A percentile compares a stretch with the other conserved stretches of the same genome.
These are phyloP conservation scores for Ceratocystis eucalypticola DNA, from an alignment of 2,329 filamentous ascomycete species.

Conservation along the genomic window DNA sequence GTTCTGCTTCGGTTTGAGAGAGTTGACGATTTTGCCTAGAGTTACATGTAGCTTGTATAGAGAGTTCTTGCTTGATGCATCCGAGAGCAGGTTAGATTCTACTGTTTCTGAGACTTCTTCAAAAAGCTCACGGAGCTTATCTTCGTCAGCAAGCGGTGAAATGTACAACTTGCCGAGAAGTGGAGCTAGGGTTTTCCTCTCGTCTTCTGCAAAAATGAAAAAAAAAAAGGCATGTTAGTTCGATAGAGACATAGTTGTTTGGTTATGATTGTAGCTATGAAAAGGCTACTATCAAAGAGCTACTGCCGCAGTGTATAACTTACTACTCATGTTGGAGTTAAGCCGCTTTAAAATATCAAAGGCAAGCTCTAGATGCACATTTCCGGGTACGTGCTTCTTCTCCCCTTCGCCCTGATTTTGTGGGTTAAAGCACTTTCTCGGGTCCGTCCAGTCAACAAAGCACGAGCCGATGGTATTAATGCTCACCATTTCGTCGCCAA, in stretches of 20 bases:
- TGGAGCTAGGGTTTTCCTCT: slow-evolving; percentile 67
- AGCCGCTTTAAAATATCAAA: slow-evolving; percentile 64
- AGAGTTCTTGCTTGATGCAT: slow-evolving; percentile 48
- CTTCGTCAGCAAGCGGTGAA: slow-evolving; percentile 48
- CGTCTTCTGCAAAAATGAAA: slow-evolving; percentile 47
- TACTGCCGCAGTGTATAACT: slow-evolving; percentile 26
- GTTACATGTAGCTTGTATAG: slow-evolving; percentile 55
- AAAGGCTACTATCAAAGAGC: background rate
- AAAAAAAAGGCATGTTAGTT: slow-evolving; percentile 23
- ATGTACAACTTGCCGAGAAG: slow-evolving; percentile 76
- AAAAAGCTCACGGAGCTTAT: slow-evolving; percentile 45
- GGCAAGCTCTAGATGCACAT: slow-evolving; percentile 70
- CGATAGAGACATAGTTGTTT: background rate
- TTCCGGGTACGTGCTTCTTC: slow-evolving; percentile 54
- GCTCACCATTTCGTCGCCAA: slow-evolving; percentile 65
- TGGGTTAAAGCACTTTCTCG: slow-evolving; percentile 56
- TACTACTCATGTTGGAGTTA: slow-evolving; percentile 52
- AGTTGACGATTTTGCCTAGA: slow-evolving; percentile 54
- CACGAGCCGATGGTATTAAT: slow-evolving; percentile 67
- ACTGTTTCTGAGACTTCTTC: slow-evolving; percentile 47
- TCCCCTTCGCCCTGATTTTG: slow-evolving; percentile 38
- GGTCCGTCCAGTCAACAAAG: slow-evolving; percentile 89
- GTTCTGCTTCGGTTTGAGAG: slow-evolving; percentile 36
- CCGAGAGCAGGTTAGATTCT: slow-evolving; percentile 45
- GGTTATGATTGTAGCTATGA: background rate